A percentile compares a stretch with the other conserved stretches of the same genome.
Evolutionary conservation across 352 stramenopile genomes (phyloP).

Genomic region (Phytophthora pini): DNA sequence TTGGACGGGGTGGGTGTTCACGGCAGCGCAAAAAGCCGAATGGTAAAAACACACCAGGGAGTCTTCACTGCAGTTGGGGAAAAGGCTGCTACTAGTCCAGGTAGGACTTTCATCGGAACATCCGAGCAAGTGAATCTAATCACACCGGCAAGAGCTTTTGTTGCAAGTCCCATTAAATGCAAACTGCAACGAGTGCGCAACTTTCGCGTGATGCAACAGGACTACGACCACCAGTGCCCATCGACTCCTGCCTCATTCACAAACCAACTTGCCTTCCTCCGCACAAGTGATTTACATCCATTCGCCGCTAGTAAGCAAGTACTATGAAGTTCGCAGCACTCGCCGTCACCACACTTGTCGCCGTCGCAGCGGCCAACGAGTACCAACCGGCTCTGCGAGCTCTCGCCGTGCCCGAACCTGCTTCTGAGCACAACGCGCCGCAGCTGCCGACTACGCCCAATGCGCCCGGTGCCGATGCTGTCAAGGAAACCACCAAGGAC

Average conservation of each 20-base stretch:
- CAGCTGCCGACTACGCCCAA: not conserved
- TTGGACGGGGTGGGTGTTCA: no score
- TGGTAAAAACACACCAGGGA: no score
- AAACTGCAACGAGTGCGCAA: no score
- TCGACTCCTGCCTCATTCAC: not conserved
- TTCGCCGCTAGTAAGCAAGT: not conserved
- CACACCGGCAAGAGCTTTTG: no score
- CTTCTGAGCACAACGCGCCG: not conserved
- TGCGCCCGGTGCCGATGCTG: not conserved
- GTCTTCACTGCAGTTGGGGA: no score
- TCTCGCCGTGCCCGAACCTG: slow-evolving; percentile 5
- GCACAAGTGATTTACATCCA: not conserved
- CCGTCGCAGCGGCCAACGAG: not conserved
- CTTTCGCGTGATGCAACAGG: no score
- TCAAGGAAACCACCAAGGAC: not conserved
- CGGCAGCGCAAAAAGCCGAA: no score
- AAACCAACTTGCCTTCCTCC: slow-evolving; percentile 1
- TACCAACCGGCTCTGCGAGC: slow-evolving; percentile 8
- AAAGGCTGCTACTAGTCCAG: no score
- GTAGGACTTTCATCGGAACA: no score
- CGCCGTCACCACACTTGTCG: slow-evolving; percentile 9
- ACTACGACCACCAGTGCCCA: not conserved
- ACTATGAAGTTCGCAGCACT: slow-evolving; percentile 5
- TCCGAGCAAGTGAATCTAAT: no score
- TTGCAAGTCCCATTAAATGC: no score